Base-by-base conservation (phyloP, 805 yeast species). In the Isabelozyma heimii region DNA sequence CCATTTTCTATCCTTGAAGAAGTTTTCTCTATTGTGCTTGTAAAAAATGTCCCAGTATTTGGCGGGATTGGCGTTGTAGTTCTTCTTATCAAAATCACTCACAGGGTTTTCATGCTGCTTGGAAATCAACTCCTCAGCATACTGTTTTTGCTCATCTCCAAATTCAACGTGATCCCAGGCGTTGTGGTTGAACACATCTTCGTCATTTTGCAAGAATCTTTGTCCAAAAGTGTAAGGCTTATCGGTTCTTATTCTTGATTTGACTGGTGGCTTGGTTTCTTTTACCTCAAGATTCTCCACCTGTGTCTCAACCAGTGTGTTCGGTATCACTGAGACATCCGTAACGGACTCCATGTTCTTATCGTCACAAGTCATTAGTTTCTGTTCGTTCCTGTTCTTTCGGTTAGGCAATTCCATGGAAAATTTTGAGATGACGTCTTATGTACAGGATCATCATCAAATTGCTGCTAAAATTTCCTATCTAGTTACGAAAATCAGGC, bases 151-250 rank as follows among this genome's bases (percentile, higher is more conserved):
- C 57, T 90, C 96, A 46, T 87, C 91, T 44, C 96, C 97, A 97
- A 97, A 91, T 61, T 90, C 97, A 33, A 91, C 97, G 64, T 94
- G 96, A 65, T 94, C 99, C 89, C 94, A 87, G 0, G 99, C 99
- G 64, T 94, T 94, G 63, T 87, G 96, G 51, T 81, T 79, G 84
- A 96, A 94, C 1, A 94, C 96, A 27, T 90, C 91, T 4, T 85
- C 83, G 13, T 84, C 87, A 43, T 84, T 81, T 2, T 79, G 79
- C 49, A 94, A 72, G 54, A 70, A 82, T 48, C 99, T 75, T 64
- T 90, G 95, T 9, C 99, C 99, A 69, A 94, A 94, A 16, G 84
- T 85, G 66, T 90, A 92, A 5, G 99, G 99, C 35, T 82, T 75
- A 57, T 91, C 97, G 52, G 92, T 85, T 1, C 96, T 92, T 37